Evolutionary conservation across 2,329 filamentous ascomycete species (phyloP).

Genomic region (Pseudogymnoascus sp.): DNA sequence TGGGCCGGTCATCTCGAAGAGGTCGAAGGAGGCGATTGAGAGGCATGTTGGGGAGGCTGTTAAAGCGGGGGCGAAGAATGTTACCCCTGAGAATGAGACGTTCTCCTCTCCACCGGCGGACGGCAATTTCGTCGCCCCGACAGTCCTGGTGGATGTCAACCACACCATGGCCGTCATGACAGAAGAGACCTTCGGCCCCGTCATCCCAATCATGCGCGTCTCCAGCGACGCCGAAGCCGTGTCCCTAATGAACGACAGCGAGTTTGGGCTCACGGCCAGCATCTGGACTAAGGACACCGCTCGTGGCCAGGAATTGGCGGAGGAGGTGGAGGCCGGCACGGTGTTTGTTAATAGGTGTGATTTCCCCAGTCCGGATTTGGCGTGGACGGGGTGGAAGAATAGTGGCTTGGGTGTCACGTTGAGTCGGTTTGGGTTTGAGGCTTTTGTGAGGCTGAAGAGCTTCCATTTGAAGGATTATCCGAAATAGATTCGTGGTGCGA

Average conservation of each 20-base stretch:
- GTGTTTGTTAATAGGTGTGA: constrained; percentile 95
- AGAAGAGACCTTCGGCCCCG: constrained; percentile 90
- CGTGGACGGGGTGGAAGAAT: constrained; percentile 98
- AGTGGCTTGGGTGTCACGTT: constrained; percentile 87
- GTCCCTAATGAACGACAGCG: constrained; percentile 83
- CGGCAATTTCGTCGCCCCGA: constrained; percentile 85
- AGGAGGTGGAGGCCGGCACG: constrained; percentile 82
- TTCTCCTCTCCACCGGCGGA: constrained; percentile 65
- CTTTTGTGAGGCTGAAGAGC: constrained; percentile 94
- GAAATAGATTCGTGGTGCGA: constrained; percentile 35
- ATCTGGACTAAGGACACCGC: constrained; percentile 89
- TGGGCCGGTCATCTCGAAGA: constrained; percentile 79
- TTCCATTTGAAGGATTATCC: constrained; percentile 82
- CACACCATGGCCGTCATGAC: constrained; percentile 85
- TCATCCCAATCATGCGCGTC: constrained; percentile 86
- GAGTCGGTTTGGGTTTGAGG: constrained; percentile 85
- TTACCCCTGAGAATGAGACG: constrained; percentile 72
- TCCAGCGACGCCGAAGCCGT: constrained; percentile 73
- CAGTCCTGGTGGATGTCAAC: constrained; percentile 68
- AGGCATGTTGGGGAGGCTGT: constrained; percentile 76
- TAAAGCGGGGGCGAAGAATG: constrained; percentile 73
- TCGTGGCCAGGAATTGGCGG: constrained; percentile 66
- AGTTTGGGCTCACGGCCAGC: constrained; percentile 90
- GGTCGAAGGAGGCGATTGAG: constrained; percentile 67
- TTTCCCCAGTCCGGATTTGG: constrained; percentile 85